These are phyloP conservation scores for Thymus mandschuricus DNA, from an alignment of 257 asterid genomes.

Conservation along the genomic window DNA sequence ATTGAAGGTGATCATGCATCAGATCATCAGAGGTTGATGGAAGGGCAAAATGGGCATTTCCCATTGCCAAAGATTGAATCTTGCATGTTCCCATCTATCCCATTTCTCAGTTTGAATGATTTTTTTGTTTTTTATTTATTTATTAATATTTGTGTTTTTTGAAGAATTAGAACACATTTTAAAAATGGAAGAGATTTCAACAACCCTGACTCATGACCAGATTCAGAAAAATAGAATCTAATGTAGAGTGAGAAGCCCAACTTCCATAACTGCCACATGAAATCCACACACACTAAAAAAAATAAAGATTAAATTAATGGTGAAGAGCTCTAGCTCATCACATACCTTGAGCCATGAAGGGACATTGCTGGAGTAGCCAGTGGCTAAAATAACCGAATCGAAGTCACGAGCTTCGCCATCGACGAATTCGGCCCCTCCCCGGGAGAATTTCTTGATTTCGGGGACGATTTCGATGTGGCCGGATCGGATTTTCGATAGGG, in stretches of 20 bases:
- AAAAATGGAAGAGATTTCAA: constrained; percentile 31
- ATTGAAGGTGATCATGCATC: too few species aligned
- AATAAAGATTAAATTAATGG: too few species aligned
- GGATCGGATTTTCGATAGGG: constrained; percentile 61
- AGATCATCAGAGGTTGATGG: not conserved
- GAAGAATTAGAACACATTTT: constrained; percentile 7
- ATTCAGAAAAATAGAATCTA: constrained; percentile 59
- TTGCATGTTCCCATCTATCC: constrained; percentile 36
- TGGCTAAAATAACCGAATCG: constrained; percentile 79
- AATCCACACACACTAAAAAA: constrained; percentile 21
- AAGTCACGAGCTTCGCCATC: constrained; percentile 57
- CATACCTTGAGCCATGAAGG: constrained; percentile 93
- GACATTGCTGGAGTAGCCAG: constrained; percentile 91
- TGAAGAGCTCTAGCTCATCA: too few species aligned
- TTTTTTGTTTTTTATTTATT: not conserved
- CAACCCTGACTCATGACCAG: constrained; percentile 48
- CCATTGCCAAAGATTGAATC: not conserved
- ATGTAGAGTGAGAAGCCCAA: constrained; percentile 39
- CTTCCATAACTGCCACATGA: constrained; percentile 78
- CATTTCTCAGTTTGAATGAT: constrained; percentile 21
- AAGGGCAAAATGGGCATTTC: constrained; percentile 29
- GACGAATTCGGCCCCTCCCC: constrained; percentile 63
- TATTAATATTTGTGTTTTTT: not conserved
- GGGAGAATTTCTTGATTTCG: constrained; percentile 61
- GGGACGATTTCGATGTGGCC: constrained; percentile 76